phyloP scores from a whole-genome alignment of 1,284 basidiomycete species.

The Trichosporon sp. region DNA sequence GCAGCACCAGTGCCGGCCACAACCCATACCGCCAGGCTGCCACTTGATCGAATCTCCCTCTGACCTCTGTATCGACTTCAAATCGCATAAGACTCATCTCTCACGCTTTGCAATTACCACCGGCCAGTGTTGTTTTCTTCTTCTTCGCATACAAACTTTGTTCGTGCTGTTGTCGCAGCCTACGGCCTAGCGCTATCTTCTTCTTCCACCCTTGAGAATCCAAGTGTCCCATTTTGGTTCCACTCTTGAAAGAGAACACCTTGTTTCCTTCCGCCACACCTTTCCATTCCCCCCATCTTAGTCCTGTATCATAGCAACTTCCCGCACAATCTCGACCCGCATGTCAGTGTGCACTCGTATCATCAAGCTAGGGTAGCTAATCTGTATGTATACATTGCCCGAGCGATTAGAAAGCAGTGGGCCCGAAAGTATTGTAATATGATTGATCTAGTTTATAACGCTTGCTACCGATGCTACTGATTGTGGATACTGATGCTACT shows the following conservation, averaged over 20 bases:
- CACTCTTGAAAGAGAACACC: background rate
- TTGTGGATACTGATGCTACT: background rate
- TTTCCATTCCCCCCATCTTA: background rate
- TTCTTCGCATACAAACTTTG: background rate
- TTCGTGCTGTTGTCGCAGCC: conserved; percentile 7
- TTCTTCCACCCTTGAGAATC: background rate
- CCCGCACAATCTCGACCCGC: background rate
- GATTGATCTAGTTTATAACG: background rate
- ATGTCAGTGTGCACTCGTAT: background rate
- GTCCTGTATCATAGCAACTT: background rate
- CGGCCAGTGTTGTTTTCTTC: background rate
- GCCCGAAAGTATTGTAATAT: background rate
- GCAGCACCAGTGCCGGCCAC: background rate
- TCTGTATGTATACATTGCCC: conserved; percentile 16
- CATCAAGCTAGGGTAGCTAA: background rate
- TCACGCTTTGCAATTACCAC: background rate
- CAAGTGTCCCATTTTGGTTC: background rate
- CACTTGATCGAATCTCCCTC: background rate
- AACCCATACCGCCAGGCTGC: background rate
- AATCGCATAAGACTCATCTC: conserved; percentile 13
- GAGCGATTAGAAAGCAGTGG: background rate
- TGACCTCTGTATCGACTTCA: background rate
- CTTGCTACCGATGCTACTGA: background rate
- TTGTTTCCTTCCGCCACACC: background rate
- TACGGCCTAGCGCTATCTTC: background rate